Evolutionary conservation across 2,329 filamentous ascomycete genomes (phyloP), one percentile per base, ranked within the genome.

Genomic region (Lachnellula occidentalis): DNA sequence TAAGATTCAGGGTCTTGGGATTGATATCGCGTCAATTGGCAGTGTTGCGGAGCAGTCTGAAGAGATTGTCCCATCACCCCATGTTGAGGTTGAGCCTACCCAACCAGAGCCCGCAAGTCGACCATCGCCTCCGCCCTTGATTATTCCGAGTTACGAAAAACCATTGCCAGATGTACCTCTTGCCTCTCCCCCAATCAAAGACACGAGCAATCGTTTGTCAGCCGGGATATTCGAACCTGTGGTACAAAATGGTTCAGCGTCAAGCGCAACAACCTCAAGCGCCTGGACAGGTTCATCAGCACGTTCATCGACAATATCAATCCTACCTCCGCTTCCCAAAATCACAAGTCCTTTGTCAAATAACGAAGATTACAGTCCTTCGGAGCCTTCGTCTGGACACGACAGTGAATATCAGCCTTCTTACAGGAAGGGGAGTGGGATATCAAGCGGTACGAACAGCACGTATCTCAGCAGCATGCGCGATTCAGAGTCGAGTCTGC

Each of bases 361-460:
- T 1, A 69, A 71, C 19, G 78, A 80, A 1, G 75, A 78, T 3
- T 78, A 78, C 56, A 77, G 71, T 58, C 73, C 76, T 1, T 71
- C 70, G 0, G 77, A 79, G n/a, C 71, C 70, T 42, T 71, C 71
- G 1, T 70, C 73, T 53, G 63, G 62, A 55, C 72, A 79, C 57
- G 76, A 84, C 45, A 63, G 68, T 57, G 81, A 83, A 46, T 76
- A 76, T 56, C 75, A 76, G 45, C 71, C 67, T 19, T 77, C 78
- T 1, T 80, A 80, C 55, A 78, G 81, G 31, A 81, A 81, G 45
- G 87, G 88, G 58, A 90, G 85, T 59, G 85, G 86, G 39, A 82
- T 85, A 7, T 90, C 87, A 2, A 92, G 87, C 67, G 90, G 87
- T 52, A 92, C 88, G 57, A 87, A 81, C 64, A 89, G 85, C 69